A percentile compares a stretch with the other conserved stretches of the same genome.
Conservation (phyloP, 2,329 filamentous ascomycete species). For the Akanthomyces uredinophilus region DNA sequence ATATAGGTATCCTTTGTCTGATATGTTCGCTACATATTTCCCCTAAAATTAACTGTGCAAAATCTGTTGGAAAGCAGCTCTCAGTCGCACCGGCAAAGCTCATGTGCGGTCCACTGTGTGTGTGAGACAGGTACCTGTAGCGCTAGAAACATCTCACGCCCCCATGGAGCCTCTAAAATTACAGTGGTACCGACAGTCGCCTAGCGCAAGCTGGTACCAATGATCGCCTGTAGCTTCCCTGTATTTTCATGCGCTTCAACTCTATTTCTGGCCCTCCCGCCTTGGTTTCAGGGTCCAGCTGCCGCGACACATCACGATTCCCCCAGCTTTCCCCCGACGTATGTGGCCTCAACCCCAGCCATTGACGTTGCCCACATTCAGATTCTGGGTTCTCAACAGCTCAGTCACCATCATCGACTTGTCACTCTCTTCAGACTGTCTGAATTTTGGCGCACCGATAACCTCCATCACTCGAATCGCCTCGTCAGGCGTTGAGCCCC, state of each 20-base stretch:
- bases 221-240: not conserved
- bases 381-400: not conserved
- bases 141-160: not conserved
- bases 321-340: not conserved
- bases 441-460: not conserved
- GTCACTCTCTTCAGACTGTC: not conserved
- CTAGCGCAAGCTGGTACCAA: not conserved
- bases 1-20: no score
- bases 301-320: not conserved
- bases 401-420: not conserved
- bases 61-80: no score
- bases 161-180: not conserved
- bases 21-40: no score
- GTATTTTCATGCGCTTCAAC: not conserved
- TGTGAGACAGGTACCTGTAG: no score
- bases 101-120: not conserved
- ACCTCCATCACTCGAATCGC: not conserved
- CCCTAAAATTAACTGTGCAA: no score
- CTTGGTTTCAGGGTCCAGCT: conserved; percentile 5
- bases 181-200: not conserved
- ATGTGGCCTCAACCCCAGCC: not conserved
- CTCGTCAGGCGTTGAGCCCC: not conserved
- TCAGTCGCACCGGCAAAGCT: not conserved
- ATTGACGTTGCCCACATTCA: not conserved
- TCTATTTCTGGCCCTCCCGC: not conserved